Evolutionary conservation across 495 filamentous ascomycete genomes (phyloP), one percentile per base, ranked within the genome.

Genomic region (Apodospora peruviana): DNA sequence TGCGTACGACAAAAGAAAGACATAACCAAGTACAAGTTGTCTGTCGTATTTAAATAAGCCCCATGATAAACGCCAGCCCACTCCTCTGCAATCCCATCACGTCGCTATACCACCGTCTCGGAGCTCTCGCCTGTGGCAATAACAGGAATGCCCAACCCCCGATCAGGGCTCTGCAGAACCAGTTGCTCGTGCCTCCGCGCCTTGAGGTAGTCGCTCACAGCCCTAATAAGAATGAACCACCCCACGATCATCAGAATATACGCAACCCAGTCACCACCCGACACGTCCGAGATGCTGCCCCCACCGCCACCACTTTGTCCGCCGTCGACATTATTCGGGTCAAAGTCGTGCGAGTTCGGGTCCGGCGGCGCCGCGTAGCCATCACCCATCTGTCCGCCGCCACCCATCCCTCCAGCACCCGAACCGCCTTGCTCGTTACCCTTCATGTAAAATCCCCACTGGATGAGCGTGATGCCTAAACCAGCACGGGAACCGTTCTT

Each of bases 401-500:
- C 75, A 19, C 67, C 57, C 27, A 66, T 56, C 11, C 77, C 76
- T 18, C 69, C 64, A 10, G 68, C 69, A 3, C 66, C 67, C 2
- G 70, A 53, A 2, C 40, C 68, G 0, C 9, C 12, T 36, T 32
- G 37, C 40, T 44, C 4, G 58, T 41, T 20, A 12, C 58, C 50
- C 60, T 90, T 91, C 90, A 97, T 93, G 53, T 85, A 86, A 68
- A 98, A 97, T 16, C 93, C 93, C 59, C 90, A 95, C 66, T 96
- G 90, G 45, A 98, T 87, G n/a, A 98, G 78, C 2, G 88, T 95
- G 47, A 98, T 89, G 36, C 94, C 93, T 51, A 98, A 83, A 36
- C 93, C 93, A 41, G 91, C 90, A 62, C 87, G 83, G 43, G 90
- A 95, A 40, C 93, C 93, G 60, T 98, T 95, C 72, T 97, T 97